Percentiles rank a stretch among this genome's conserved stretches.
Conservation (phyloP, 2,329 filamentous ascomycete species). For the Colletotrichum acutatum region DNA sequence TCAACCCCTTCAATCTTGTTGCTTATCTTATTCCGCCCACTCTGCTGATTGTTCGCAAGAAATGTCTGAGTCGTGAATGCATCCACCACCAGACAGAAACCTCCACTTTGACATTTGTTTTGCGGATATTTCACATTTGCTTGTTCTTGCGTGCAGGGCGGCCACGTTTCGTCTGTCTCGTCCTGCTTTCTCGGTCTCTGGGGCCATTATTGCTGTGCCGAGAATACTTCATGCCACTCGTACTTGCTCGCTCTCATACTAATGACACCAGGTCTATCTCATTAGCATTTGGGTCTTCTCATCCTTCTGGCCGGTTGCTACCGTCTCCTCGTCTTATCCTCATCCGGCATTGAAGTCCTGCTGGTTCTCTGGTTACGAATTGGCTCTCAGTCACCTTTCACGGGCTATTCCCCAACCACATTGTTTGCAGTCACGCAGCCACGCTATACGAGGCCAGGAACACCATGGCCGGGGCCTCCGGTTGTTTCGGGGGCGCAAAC, state of each 20-base stretch:
- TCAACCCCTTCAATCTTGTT: conserved; percentile 27
- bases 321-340: neutral
- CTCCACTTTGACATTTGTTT: neutral
- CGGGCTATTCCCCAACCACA: neutral
- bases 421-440: neutral
- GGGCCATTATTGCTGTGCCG: neutral
- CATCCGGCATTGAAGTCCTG: neutral
- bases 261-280: neutral
- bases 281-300: neutral
- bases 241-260: neutral
- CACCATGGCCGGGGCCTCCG: conserved; percentile 4
- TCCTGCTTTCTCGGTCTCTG: neutral
- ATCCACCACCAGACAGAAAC: conserved; percentile 6
- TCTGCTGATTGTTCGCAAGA: conserved; percentile 9
- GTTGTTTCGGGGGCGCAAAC: conserved; percentile 22
- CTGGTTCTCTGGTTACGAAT: neutral
- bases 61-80: conserved; percentile 30
- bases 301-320: neutral
- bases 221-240: neutral
- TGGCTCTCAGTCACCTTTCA: neutral
- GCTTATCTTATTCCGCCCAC: conserved; percentile 19
- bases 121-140: neutral
- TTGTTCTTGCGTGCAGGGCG: conserved; percentile 17
- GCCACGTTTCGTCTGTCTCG: conserved; percentile 7
- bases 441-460: conserved; percentile 7